Evolutionary conservation across 257 asterid species (phyloP).

Genomic region (Lavandula angustifolia): DNA sequence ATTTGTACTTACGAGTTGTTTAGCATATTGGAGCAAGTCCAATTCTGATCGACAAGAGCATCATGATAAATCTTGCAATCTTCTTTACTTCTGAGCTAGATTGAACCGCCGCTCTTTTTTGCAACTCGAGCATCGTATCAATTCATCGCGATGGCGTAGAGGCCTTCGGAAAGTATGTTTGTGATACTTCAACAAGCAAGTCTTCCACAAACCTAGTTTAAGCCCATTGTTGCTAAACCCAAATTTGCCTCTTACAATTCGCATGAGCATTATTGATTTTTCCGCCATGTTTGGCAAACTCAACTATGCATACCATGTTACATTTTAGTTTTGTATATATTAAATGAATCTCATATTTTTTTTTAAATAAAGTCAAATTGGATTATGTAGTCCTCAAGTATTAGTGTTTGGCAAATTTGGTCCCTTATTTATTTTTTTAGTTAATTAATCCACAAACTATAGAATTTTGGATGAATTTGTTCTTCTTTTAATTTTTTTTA

Average conservation of each 20-base stretch:
- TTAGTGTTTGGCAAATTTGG: no score
- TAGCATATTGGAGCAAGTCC: slow-evolving; percentile 50
- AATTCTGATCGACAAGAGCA: slow-evolving; percentile 26
- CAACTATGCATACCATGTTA: slow-evolving; percentile 18
- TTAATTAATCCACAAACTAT: no score
- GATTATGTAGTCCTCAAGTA: no score
- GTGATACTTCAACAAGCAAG: slow-evolving; percentile 41
- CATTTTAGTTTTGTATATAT: no score
- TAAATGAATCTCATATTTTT: no score
- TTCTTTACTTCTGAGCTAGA: slow-evolving; percentile 31
- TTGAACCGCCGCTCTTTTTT: slow-evolving; percentile 42
- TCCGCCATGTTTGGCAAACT: slow-evolving; percentile 48
- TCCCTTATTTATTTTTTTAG: no score
- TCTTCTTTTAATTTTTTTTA: no score
- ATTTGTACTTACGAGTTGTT: slow-evolving; percentile 32
- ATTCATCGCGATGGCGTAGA: slow-evolving; percentile 50
- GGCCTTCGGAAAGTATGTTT: slow-evolving; percentile 37
- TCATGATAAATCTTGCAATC: slow-evolving; percentile 42
- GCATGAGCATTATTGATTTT: slow-evolving; percentile 27
- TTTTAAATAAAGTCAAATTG: no score
- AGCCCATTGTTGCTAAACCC: slow-evolving; percentile 40
- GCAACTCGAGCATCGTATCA: slow-evolving; percentile 36
- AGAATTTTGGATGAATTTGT: no score
- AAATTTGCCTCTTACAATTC: slow-evolving; percentile 48
- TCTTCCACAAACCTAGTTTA: slow-evolving; percentile 29